Evolutionary conservation across 192 early-diverging fungal genomes (phyloP), one percentile per base, ranked within the genome.

Genomic region (Piromyces finnis): DNA sequence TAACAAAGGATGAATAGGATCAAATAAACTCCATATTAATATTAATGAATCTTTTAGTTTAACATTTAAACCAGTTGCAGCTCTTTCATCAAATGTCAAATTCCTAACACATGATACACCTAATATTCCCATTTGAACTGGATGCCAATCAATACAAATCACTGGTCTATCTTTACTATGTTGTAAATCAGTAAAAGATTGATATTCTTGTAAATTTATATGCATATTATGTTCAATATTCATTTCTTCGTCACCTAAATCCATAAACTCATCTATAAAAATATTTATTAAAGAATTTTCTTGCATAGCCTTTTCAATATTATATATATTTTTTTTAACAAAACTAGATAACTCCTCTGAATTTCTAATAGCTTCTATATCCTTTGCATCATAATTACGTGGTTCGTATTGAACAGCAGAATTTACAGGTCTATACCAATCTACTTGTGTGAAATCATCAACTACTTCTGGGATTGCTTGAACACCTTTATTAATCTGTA

Each of bases 21-120:
- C 90, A 59, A 87, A 84, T 79, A 91, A 91, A 81, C 86, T 90
- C 90, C 90, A 91, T 14, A 91, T 85, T n/a, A 91, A 79, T 79
- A 91, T 87, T 13, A 90, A 77, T 15, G 84, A 77, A 78, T 87
- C 51, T 41, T 88, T 87, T 18, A 86, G 83, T 30, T 84, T 78
- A 28, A 87, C 80, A 22, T 82, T 79, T 37, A 88, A 82, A 6
- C 87, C 87, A 17, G 27, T 27, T 41, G 86, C 87, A 7, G 91
- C 79, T 16, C 88, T 82, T 78, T 91, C 90, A 78, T 91, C 89
- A 79, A 89, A 88, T 12, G 87, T 85, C 13, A 82, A 29, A 26
- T 84, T 82, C 78, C 88, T 80, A 13, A 84, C 83, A 82, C 90
- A 91, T 18, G 90, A 91, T 14, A 91, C 84, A 13, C 87, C 90